Conservation (phyloP, 176 grass and related monocot species). For the Aegilops sharonensis region DNA sequence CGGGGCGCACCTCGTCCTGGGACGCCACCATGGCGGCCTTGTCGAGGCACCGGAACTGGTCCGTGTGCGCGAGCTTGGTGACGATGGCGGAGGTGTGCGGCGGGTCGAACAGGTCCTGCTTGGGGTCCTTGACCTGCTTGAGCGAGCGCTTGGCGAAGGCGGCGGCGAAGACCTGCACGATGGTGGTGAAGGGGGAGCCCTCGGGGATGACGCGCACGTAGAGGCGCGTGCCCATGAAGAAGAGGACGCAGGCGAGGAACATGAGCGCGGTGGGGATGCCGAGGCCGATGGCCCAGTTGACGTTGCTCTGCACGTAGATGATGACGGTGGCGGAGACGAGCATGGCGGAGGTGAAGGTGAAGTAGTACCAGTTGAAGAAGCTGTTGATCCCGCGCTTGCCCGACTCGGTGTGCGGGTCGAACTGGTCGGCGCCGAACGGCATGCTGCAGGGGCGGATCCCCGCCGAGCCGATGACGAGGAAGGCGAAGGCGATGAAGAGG, state of each 20-base stretch:
- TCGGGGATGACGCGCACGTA: conserved; percentile 74
- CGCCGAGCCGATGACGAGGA: conserved; percentile 68
- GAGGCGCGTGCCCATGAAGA: conserved; percentile 77
- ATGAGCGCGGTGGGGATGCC: conserved; percentile 79
- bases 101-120: conserved; percentile 79
- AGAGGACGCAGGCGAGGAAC: conserved; percentile 75
- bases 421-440: conserved; percentile 92
- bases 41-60: conserved; percentile 85
- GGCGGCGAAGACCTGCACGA: conserved; percentile 60
- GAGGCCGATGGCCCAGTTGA: conserved; percentile 83
- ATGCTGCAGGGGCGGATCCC: conserved; percentile 91
- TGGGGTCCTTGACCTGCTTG: conserved; percentile 69
- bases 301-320: conserved; percentile 97
- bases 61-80: conserved; percentile 68
- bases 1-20: conserved; percentile 41
- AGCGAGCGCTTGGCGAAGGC: conserved; percentile 49
- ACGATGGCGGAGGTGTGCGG: conserved; percentile 73
- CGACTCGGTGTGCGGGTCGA: conserved; percentile 72
- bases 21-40: conserved; percentile 69
- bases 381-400: conserved; percentile 97
- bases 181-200: conserved; percentile 82
- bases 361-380: conserved; percentile 99
- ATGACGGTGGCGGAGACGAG: conserved; percentile 85
- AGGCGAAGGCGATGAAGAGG: conserved; percentile 64
- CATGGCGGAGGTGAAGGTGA: conserved; percentile 89